These are phyloP conservation scores for Oenanthe javanica DNA, from an alignment of 140 eudicot species.

Conservation along the genomic window DNA sequence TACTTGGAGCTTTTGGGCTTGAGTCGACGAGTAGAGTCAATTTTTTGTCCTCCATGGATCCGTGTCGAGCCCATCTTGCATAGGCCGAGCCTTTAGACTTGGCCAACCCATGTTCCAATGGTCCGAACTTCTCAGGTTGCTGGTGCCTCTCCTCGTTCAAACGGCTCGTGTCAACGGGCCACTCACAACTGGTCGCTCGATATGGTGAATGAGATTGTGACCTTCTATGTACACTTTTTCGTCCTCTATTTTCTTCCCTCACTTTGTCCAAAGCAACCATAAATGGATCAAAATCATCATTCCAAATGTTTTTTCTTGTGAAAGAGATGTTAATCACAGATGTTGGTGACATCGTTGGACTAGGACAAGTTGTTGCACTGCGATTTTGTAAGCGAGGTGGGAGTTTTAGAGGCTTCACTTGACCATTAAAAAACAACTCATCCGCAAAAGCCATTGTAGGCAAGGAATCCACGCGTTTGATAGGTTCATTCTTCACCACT, in stretches of 20 bases:
- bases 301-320: slow-evolving; percentile 39
- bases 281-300: slow-evolving; percentile 77
- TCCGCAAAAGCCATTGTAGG: slow-evolving; percentile 45
- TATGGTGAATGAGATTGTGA: slow-evolving; percentile 53
- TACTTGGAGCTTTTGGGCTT: slow-evolving; percentile 26
- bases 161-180: neutral
- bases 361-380: slow-evolving; percentile 24
- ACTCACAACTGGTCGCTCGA: slow-evolving; percentile 12
- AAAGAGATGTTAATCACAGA: slow-evolving; percentile 42
- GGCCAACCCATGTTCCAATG: slow-evolving; percentile 18
- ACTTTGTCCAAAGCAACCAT: slow-evolving; percentile 69
- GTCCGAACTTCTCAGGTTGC: slow-evolving; percentile 14
- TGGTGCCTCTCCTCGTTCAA: slow-evolving; percentile 7
- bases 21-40: slow-evolving; percentile 7
- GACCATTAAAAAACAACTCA: slow-evolving; percentile 53
- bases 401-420: slow-evolving; percentile 63
- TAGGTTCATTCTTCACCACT: neutral
- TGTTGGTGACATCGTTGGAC: slow-evolving; percentile 38
- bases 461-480: slow-evolving; percentile 33
- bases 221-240: slow-evolving; percentile 48
- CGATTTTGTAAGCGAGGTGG: slow-evolving; percentile 57
- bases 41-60: slow-evolving; percentile 31
- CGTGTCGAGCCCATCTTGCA: slow-evolving; percentile 49
- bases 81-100: slow-evolving; percentile 47
- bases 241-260: slow-evolving; percentile 41